phyloP scores from a whole-genome alignment of 1,139 yeast species.

The Pichia inconspicua region DNA sequence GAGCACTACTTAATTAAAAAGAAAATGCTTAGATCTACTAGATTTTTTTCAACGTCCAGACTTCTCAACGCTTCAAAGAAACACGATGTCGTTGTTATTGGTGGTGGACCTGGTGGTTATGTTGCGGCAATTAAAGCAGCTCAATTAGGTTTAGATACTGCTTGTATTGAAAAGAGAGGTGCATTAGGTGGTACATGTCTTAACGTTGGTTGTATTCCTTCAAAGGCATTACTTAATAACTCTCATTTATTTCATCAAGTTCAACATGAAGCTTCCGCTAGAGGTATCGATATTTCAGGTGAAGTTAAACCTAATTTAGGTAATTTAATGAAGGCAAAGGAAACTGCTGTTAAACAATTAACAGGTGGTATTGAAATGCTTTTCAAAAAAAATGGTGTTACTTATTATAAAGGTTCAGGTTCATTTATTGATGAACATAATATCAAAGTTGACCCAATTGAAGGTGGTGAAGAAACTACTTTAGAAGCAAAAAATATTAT shows the following conservation, averaged over 20 bases:
- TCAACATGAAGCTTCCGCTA: constrained; percentile 69
- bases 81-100: constrained; percentile 90
- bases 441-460: constrained; percentile 76
- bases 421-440: constrained; percentile 77
- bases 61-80: constrained; percentile 35
- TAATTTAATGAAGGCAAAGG: constrained; percentile 87
- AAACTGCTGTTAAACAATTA: constrained; percentile 77
- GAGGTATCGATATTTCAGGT: constrained; percentile 84
- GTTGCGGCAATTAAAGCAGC: constrained; percentile 99
- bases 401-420: constrained; percentile 90
- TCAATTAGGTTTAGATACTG: constrained; percentile 88
- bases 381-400: constrained; percentile 92
- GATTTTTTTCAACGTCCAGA: constrained; percentile 27
- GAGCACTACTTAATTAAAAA: neutral
- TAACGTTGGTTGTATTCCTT: constrained; percentile 98
- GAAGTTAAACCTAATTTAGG: constrained; percentile 68
- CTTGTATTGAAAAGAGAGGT: constrained; percentile 96
- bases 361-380: constrained; percentile 92
- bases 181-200: constrained; percentile 95
- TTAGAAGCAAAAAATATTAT: constrained; percentile 81
- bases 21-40: constrained; percentile 5
- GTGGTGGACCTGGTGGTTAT: constrained; percentile 99
- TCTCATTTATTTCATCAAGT: constrained; percentile 89
- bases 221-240: constrained; percentile 91
- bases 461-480: constrained; percentile 64